phyloP scores from a whole-genome alignment of 2,329 filamentous ascomycete genomes.

The Didymosphaeria variabile region DNA sequence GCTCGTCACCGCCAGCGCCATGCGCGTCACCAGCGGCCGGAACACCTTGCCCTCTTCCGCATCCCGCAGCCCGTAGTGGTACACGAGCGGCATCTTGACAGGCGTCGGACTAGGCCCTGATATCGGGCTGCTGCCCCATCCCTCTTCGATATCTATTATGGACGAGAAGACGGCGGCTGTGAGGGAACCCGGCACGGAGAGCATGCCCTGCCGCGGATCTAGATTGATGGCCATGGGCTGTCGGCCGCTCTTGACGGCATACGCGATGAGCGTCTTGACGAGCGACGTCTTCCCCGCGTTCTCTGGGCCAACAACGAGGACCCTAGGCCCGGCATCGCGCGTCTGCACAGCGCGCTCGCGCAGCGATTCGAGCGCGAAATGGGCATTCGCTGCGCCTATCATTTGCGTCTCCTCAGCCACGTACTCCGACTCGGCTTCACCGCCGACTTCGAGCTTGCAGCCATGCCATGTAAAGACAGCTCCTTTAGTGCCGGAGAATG shows the following conservation, averaged over 20 bases:
- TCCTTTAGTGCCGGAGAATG: slow-evolving; percentile 81
- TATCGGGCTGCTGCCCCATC: slow-evolving; percentile 90
- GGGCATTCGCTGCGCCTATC: slow-evolving; percentile 82
- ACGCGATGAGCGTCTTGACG: slow-evolving; percentile 78
- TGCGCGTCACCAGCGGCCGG: slow-evolving; percentile 74
- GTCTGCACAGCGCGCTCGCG: slow-evolving; percentile 66
- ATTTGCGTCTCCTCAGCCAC: slow-evolving; percentile 82
- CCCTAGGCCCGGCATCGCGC: slow-evolving; percentile 72
- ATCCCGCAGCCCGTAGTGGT: slow-evolving; percentile 80
- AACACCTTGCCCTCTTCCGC: slow-evolving; percentile 77
- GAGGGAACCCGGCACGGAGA: slow-evolving; percentile 73
- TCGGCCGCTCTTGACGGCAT: slow-evolving; percentile 76
- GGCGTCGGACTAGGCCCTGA: slow-evolving; percentile 88
- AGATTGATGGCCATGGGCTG: slow-evolving; percentile 86
- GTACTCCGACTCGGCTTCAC: slow-evolving; percentile 74
- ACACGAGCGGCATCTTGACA: slow-evolving; percentile 90
- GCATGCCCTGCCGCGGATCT: slow-evolving; percentile 75
- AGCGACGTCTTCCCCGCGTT: slow-evolving; percentile 85
- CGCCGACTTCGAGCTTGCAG: slow-evolving; percentile 82
- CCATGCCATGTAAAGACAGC: slow-evolving; percentile 94
- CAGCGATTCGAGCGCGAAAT: slow-evolving; percentile 82
- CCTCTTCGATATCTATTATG: slow-evolving; percentile 86
- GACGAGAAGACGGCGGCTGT: slow-evolving; percentile 88
- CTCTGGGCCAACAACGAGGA: slow-evolving; percentile 82
- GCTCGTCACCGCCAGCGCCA: slow-evolving; percentile 81